Conservation (phyloP, 129 eudicot genomes). For the Flaveria brownii region DNA sequence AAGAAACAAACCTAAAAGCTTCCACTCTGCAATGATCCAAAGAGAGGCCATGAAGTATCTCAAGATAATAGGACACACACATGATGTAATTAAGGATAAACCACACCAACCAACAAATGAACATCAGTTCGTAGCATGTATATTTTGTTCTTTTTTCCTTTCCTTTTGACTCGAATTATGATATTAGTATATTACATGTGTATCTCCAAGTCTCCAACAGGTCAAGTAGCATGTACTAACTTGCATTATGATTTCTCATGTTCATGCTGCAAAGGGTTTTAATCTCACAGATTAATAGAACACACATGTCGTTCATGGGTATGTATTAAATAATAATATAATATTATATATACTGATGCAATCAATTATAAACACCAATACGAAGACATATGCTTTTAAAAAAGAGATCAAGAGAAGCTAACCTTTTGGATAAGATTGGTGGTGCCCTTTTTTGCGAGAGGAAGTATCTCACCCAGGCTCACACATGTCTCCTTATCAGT, state of each 20-base stretch:
- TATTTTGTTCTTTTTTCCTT: background rate
- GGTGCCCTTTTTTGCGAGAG: slow-evolving; percentile 47
- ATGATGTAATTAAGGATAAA: background rate
- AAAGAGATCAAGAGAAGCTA: slow-evolving; percentile 19
- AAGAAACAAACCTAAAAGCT: background rate
- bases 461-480: slow-evolving; percentile 62
- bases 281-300: background rate
- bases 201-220: slow-evolving; percentile 3
- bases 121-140: background rate
- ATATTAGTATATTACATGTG: slow-evolving; percentile 1
- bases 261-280: slow-evolving; percentile 6
- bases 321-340: background rate
- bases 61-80: background rate
- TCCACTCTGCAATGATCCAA: background rate
- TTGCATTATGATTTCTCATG: slow-evolving; percentile 15
- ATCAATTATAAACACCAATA: background rate
- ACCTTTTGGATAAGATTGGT: slow-evolving; percentile 83
- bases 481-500: slow-evolving; percentile 55
- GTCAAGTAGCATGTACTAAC: slow-evolving; percentile 8
- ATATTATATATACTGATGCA: background rate
- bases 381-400: slow-evolving; percentile 1
- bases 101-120: background rate
- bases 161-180: background rate
- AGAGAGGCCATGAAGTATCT: slow-evolving; percentile 4
- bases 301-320: background rate